phyloP scores from a whole-genome alignment of 2,329 filamentous ascomycete species.

The Scopulariopsis brevicaulis region DNA sequence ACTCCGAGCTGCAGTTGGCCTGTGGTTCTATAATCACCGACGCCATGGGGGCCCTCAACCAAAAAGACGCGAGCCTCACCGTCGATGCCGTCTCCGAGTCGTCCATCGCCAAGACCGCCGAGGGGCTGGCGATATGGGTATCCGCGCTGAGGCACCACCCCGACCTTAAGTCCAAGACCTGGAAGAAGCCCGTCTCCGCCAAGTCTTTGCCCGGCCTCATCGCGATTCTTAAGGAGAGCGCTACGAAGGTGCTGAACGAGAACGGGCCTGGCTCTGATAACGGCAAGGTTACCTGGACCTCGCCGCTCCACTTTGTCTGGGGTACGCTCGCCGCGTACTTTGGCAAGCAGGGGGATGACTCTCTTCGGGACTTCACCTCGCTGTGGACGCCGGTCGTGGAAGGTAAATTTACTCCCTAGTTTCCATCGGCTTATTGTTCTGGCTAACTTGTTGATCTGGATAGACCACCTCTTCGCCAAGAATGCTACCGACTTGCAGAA shows the following conservation, averaged over 20 bases:
- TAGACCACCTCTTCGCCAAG: conserved; percentile 74
- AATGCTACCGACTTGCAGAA: conserved; percentile 80
- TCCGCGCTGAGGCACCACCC: conserved; percentile 54
- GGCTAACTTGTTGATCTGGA: background rate
- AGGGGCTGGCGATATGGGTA: conserved; percentile 85
- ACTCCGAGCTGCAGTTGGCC: conserved; percentile 80
- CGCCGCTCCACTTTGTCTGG: conserved; percentile 82
- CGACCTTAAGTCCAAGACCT: conserved; percentile 53
- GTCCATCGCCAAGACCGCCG: conserved; percentile 67
- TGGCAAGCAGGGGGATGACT: conserved; percentile 21
- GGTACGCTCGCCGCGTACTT: conserved; percentile 55
- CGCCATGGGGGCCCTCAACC: conserved; percentile 52
- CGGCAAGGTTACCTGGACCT: conserved; percentile 64
- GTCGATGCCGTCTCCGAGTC: conserved; percentile 50
- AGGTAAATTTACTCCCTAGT: conserved; percentile 37
- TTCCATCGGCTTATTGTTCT: background rate
- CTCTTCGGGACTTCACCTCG: conserved; percentile 46
- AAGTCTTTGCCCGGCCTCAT: conserved; percentile 59
- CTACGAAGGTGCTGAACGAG: conserved; percentile 26
- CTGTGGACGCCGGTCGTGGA: conserved; percentile 86
- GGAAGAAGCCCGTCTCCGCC: conserved; percentile 64
- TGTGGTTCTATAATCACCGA: conserved; percentile 75
- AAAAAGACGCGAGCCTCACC: conserved; percentile 47
- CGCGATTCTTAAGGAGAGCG: conserved; percentile 66
- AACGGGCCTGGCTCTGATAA: conserved; percentile 25